A percentile compares a stretch with the other conserved stretches of the same genome.
Conservation (phyloP, 2,329 filamentous ascomycete species). For the Aphanoascus verrucosus region DNA sequence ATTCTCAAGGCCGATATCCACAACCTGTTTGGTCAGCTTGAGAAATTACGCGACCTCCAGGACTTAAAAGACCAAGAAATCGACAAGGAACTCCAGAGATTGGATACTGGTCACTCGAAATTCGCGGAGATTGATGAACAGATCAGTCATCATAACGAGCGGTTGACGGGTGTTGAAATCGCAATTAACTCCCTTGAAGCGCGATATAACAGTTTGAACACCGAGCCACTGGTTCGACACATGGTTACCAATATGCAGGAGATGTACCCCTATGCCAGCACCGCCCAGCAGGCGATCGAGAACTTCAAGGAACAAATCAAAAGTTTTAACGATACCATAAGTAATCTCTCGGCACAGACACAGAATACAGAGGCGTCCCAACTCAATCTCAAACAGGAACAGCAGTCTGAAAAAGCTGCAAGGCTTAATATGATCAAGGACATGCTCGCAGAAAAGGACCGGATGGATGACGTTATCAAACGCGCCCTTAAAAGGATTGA, state of each 20-base stretch:
- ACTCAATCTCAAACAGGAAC: background rate
- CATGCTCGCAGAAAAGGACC: conserved; percentile 15
- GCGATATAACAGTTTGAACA: conserved; percentile 42
- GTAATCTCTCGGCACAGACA: background rate
- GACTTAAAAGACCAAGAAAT: conserved; percentile 3
- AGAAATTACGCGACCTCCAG: conserved; percentile 7
- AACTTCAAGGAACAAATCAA: conserved; percentile 14
- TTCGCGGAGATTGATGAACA: background rate
- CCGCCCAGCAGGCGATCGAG: conserved; percentile 18
- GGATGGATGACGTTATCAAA: conserved; percentile 13
- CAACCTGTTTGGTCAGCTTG: conserved; percentile 6
- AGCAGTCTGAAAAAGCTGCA: background rate
- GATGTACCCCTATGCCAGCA: conserved; percentile 27
- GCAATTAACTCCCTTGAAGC: conserved; percentile 29
- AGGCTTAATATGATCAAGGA: conserved; percentile 10
- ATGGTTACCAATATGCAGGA: conserved; percentile 28
- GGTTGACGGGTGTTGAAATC: background rate
- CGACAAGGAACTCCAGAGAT: conserved; percentile 4
- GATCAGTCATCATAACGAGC: background rate
- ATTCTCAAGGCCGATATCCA: conserved; percentile 2
- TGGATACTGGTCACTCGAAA: background rate
- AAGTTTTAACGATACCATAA: background rate
- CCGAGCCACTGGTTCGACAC: conserved; percentile 27
- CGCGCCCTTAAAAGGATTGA: background rate
- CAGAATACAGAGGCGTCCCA: background rate